Percentiles rank a stretch among this genome's conserved stretches.
Conservation (phyloP, 1,284 basidiomycete genomes). For the Austroboletus novae-zelandiae region DNA sequence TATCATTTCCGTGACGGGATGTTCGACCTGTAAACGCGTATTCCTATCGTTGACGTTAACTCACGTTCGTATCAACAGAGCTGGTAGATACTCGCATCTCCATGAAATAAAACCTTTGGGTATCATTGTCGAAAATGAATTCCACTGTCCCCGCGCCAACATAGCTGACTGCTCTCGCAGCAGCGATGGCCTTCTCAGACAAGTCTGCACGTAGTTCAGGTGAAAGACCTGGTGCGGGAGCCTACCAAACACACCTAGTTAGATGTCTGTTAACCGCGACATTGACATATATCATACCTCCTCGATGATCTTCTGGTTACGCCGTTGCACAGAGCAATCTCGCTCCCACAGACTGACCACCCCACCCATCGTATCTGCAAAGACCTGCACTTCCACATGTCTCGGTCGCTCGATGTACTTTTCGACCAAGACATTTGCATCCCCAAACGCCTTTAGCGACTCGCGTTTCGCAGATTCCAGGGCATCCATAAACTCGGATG, state of each 20-base stretch:
- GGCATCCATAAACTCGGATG: slow-evolving; percentile 71
- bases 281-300: slow-evolving; percentile 46
- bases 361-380: slow-evolving; percentile 74
- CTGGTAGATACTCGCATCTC: slow-evolving; percentile 64
- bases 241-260: slow-evolving; percentile 41
- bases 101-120: slow-evolving; percentile 87
- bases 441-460: slow-evolving; percentile 82
- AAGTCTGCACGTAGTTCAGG: slow-evolving; percentile 75
- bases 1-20: slow-evolving; percentile 95
- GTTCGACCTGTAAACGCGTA: slow-evolving; percentile 90
- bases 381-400: slow-evolving; percentile 90
- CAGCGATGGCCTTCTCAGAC: slow-evolving; percentile 85
- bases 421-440: slow-evolving; percentile 83
- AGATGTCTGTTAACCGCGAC: not conserved
- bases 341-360: slow-evolving; percentile 90
- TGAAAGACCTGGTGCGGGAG: slow-evolving; percentile 86
- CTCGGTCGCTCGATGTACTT: slow-evolving; percentile 82
- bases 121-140: slow-evolving; percentile 91
- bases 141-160: slow-evolving; percentile 92
- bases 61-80: not conserved
- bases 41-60: slow-evolving; percentile 55
- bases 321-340: slow-evolving; percentile 91
- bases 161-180: slow-evolving; percentile 88
- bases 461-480: slow-evolving; percentile 86
- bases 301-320: slow-evolving; percentile 95